A percentile compares a stretch with the other conserved stretches of the same genome.
These are phyloP conservation scores for Nicotiana tomentosiformis DNA, from an alignment of 257 asterid genomes.

Conservation along the genomic window DNA sequence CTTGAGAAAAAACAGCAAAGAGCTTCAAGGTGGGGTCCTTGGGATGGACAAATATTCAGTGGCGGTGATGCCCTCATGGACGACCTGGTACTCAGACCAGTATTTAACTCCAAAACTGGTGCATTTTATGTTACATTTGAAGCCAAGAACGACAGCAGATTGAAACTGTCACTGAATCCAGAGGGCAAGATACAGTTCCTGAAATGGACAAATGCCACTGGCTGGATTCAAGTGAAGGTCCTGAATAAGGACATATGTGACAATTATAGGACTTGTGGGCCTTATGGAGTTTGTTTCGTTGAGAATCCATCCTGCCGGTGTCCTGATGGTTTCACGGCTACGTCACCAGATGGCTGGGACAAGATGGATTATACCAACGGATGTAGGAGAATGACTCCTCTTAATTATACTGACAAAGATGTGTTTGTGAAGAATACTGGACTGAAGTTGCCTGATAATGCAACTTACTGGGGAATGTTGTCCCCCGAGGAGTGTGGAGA, in stretches of 20 bases:
- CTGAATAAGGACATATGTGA: constrained; percentile 33
- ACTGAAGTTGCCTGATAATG: constrained; percentile 34
- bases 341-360: constrained; percentile 21
- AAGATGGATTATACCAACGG: constrained; percentile 19
- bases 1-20: constrained; percentile 28
- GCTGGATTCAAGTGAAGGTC: constrained; percentile 26
- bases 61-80: constrained; percentile 15
- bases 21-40: constrained; percentile 41
- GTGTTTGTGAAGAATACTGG: constrained; percentile 24
- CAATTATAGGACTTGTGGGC: constrained; percentile 32
- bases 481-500: constrained; percentile 12
- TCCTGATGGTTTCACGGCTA: constrained; percentile 26
- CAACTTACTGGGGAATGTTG: constrained; percentile 13
- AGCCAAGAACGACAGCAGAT: constrained; percentile 11
- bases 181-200: constrained; percentile 28
- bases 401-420: constrained; percentile 25
- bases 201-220: constrained; percentile 20
- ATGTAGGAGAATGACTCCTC: constrained; percentile 16
- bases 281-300: constrained; percentile 23
- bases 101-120: constrained; percentile 5
- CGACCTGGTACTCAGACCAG: constrained; percentile 14
- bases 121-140: constrained; percentile 27
- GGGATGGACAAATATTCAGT: constrained; percentile 32
- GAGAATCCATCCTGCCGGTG: constrained; percentile 25
- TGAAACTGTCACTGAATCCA: constrained; percentile 24